phyloP scores from a whole-genome alignment of 495 filamentous ascomycete species.

The Trichocladium uniseriatum region DNA sequence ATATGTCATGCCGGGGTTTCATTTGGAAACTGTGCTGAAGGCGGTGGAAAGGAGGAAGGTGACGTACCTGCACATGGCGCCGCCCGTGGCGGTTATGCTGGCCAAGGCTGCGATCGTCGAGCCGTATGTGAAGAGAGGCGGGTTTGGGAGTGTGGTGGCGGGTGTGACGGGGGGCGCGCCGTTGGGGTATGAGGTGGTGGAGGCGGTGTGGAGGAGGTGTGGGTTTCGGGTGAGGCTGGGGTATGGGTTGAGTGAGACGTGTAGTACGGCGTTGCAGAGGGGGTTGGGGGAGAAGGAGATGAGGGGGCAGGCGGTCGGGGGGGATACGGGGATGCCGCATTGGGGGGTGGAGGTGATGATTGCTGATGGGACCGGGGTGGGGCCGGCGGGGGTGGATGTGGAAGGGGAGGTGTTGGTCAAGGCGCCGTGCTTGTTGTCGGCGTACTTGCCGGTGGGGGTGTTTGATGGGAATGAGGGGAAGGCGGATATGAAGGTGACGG shows the following conservation, averaged over 20 bases:
- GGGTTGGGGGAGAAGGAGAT: slow-evolving; percentile 45
- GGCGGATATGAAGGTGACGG: slow-evolving; percentile 38
- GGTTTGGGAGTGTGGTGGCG: slow-evolving; percentile 16
- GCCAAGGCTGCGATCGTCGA: slow-evolving; percentile 54
- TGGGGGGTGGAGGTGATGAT: slow-evolving; percentile 48
- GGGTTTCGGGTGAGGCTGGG: slow-evolving; percentile 61
- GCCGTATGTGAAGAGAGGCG: slow-evolving; percentile 48
- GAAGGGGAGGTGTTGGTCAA: slow-evolving; percentile 53
- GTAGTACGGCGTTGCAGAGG: slow-evolving; percentile 52
- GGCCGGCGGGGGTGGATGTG: slow-evolving; percentile 28
- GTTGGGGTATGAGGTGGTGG: slow-evolving; percentile 52
- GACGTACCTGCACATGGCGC: slow-evolving; percentile 54
- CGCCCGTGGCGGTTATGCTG: slow-evolving; percentile 60
- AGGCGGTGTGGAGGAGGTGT: slow-evolving; percentile 49
- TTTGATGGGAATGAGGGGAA: not conserved
- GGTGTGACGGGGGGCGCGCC: slow-evolving; percentile 52
- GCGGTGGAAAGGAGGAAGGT: slow-evolving; percentile 45
- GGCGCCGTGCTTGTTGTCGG: slow-evolving; percentile 49
- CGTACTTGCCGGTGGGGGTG: slow-evolving; percentile 34
- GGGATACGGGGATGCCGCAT: slow-evolving; percentile 51
- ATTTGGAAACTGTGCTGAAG: slow-evolving; percentile 46
- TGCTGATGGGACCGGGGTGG: slow-evolving; percentile 28
- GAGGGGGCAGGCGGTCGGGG: slow-evolving; percentile 48
- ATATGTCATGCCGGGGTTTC: slow-evolving; percentile 52
- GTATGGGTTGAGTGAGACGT: slow-evolving; percentile 64